Base-by-base conservation (phyloP, 2,329 filamentous ascomycete species). In the Fusarium kyushuense region DNA sequence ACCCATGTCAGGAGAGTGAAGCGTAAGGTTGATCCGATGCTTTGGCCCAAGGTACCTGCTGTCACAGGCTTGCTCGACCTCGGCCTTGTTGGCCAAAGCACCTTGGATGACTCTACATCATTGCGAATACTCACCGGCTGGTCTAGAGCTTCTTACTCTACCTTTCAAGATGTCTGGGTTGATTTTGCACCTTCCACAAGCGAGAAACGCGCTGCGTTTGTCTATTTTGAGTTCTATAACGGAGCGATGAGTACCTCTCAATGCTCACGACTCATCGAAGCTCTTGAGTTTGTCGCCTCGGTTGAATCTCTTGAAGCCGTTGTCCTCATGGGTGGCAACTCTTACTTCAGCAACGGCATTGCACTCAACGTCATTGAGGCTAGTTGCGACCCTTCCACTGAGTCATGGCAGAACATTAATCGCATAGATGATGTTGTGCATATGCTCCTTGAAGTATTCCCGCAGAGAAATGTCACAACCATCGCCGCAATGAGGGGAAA, bases 361-460 rank as follows among this genome's bases (percentile, higher is more conserved):
- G 64, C 64, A 3, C 65, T 68, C 43, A 68, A 68, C 10, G 64
- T 65, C 10, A 68, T 68, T 12, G 65, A 68, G n/a, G 60, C 64
- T 2, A 68, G 47, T 16, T 6, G 32, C 5, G 64, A 65, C 17
- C 46, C 59, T 3, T 62, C 65, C 3, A 48, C 33, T 1, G 64
- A 68, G 27, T 65, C 65, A 5, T 68, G 65, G 65, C 32, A n/a
- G 4, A 65, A 65, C n/a, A 65, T 65, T 27, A 65, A 65, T 30
- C 60, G 54, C n/a, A 65, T 65, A 3, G 47, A 65, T 13, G 62
- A 65, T 13, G 46, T 65, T 10, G 60, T 65, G 12, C 42, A 54
- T 1, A 43, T 29, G 12, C 27, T 65, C 2, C 32, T 65, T 1
- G 35, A 65, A 9, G 6, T 13, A 2, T 65, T 65, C 8, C 60